Evolutionary conservation across 2,329 filamentous ascomycete species (phyloP).

Genomic region (Aureobasidium subglaciale): DNA sequence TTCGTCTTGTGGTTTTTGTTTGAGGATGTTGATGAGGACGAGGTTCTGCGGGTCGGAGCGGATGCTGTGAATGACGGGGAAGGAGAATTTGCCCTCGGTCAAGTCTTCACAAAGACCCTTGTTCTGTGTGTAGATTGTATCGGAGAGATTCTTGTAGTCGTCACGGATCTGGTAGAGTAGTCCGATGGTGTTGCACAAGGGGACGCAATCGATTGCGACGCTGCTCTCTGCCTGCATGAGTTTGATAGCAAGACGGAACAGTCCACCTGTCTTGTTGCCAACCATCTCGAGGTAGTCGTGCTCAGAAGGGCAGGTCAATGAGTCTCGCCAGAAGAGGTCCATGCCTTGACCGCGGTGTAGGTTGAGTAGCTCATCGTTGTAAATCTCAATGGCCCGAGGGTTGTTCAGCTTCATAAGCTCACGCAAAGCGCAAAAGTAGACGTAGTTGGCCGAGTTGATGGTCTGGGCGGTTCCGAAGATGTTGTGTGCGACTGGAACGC

Average conservation of each 20-base stretch:
- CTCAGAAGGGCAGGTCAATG: slow-evolving; percentile 73
- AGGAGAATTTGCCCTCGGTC: slow-evolving; percentile 95
- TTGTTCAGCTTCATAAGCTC: slow-evolving; percentile 67
- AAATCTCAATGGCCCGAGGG: slow-evolving; percentile 60
- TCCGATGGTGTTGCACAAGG: slow-evolving; percentile 77
- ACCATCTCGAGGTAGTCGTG: slow-evolving; percentile 95
- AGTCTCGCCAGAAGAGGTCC: slow-evolving; percentile 87
- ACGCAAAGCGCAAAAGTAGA: slow-evolving; percentile 73
- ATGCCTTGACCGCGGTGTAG: slow-evolving; percentile 83
- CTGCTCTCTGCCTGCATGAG: slow-evolving; percentile 73
- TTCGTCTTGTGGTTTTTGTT: slow-evolving; percentile 78
- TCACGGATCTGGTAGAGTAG: slow-evolving; percentile 86
- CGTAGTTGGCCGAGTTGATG: slow-evolving; percentile 85
- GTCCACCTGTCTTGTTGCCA: slow-evolving; percentile 78
- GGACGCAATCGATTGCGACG: slow-evolving; percentile 58
- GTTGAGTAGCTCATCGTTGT: slow-evolving; percentile 75
- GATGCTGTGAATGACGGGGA: slow-evolving; percentile 91
- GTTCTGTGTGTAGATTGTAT: slow-evolving; percentile 63
- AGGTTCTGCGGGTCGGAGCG: slow-evolving; percentile 65
- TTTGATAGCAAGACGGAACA: slow-evolving; percentile 79
- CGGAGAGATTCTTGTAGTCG: slow-evolving; percentile 81
- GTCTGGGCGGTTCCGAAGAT: slow-evolving; percentile 84
- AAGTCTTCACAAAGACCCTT: slow-evolving; percentile 94
- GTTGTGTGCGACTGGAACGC: slow-evolving; percentile 72
- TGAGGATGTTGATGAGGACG: slow-evolving; percentile 84